Percentiles rank a stretch among this genome's conserved stretches.
Conservation (phyloP, 371 early-diverging fungal genomes). For the Mortierella sp. region DNA sequence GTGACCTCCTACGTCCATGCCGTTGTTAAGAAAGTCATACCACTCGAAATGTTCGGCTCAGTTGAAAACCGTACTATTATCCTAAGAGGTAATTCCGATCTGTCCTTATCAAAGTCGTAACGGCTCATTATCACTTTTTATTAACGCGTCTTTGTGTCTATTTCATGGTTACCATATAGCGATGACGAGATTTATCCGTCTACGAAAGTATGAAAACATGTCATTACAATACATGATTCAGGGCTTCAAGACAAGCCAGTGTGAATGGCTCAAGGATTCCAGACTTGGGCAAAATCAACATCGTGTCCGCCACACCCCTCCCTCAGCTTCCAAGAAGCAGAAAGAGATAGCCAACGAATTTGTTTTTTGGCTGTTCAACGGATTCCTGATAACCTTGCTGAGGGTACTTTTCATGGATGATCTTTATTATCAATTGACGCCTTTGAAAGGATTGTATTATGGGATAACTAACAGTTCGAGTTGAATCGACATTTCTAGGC, state of each 20-base stretch:
- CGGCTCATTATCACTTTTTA: too few relatives aligned
- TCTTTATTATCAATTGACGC: neutral
- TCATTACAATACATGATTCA: conserved; percentile 68
- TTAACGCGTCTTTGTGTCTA: too few relatives aligned
- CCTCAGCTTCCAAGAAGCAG: conserved; percentile 58
- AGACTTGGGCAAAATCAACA: conserved; percentile 18
- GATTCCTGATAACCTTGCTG: conserved; percentile 66
- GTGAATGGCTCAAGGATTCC: conserved; percentile 56
- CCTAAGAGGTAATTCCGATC: conserved; percentile 52
- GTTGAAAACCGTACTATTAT: conserved; percentile 58
- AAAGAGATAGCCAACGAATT: conserved; percentile 63
- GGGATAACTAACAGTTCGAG: neutral
- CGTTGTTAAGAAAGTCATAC: conserved; percentile 59
- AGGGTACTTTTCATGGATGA: conserved; percentile 44
- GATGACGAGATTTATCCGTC: conserved; percentile 58
- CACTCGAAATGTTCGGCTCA: conserved; percentile 65
- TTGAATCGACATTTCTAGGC: conserved; percentile 49
- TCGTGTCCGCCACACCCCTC: conserved; percentile 39
- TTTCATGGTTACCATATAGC: conserved; percentile 33
- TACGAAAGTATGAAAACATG: conserved; percentile 69
- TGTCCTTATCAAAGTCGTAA: too few relatives aligned
- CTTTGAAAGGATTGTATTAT: too few relatives aligned
- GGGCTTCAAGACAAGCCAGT: conserved; percentile 59
- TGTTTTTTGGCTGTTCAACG: conserved; percentile 74
- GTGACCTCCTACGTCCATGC: conserved; percentile 57